Evolutionary conservation across 345 rosid genomes (phyloP).

Genomic region (Hirschfeldia incana): DNA sequence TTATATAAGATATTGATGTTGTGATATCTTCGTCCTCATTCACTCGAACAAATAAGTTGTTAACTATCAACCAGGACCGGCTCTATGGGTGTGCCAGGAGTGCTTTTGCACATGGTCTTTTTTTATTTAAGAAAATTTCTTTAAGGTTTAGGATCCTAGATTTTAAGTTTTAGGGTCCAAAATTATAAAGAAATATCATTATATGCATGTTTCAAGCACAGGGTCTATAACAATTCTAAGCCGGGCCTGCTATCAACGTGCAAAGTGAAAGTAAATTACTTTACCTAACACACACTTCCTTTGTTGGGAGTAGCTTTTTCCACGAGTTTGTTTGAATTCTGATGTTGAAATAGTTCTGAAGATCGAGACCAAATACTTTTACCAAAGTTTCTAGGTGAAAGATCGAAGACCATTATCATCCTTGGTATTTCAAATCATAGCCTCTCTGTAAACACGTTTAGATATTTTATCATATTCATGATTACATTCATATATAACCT

Average conservation of each 20-base stretch:
- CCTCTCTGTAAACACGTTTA: background rate
- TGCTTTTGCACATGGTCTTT: no score
- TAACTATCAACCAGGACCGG: background rate
- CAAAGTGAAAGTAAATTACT: background rate
- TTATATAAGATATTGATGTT: background rate
- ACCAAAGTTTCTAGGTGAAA: constrained; percentile 1
- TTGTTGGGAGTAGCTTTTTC: background rate
- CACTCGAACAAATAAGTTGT: background rate
- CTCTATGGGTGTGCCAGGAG: no score
- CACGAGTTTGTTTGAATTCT: background rate
- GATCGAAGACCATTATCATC: background rate
- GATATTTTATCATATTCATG: background rate
- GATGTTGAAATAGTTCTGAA: background rate
- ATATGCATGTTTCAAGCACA: no score
- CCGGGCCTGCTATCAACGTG: background rate
- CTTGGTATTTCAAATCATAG: background rate
- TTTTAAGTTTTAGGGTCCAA: no score
- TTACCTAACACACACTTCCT: background rate
- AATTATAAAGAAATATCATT: no score
- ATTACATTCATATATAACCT: background rate
- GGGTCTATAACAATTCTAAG: no score
- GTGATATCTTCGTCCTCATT: background rate
- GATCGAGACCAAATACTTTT: background rate
- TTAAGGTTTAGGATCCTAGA: no score
- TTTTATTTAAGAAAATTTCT: no score